These are phyloP conservation scores for Excoecaria agallocha DNA, from an alignment of 345 rosid species.

Conservation along the genomic window DNA sequence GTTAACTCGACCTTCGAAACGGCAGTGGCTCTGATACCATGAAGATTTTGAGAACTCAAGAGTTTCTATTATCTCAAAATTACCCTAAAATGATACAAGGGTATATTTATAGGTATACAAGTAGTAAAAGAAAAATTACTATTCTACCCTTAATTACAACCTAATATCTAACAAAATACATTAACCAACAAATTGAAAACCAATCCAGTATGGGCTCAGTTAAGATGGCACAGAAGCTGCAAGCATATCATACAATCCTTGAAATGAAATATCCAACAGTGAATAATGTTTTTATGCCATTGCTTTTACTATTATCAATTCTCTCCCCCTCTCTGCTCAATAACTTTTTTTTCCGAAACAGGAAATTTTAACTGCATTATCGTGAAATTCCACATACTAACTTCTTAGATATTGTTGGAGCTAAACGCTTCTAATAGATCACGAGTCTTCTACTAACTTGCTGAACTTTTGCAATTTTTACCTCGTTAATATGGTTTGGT, in stretches of 20 bases:
- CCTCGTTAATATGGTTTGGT: not conserved
- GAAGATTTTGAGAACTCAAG: no score
- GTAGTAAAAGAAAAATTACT: no score
- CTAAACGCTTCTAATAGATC: not conserved
- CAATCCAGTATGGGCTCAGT: not conserved
- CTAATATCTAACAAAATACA: no score
- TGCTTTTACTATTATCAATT: not conserved
- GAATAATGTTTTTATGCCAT: no score
- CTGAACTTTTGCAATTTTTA: not conserved
- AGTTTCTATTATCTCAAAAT: no score
- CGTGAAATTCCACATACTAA: not conserved
- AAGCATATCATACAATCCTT: not conserved
- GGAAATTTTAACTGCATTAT: not conserved
- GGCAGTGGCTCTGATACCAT: no score
- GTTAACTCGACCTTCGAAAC: no score
- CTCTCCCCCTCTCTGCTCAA: not conserved
- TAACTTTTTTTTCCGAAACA: not conserved
- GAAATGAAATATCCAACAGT: not conserved
- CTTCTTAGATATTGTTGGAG: not conserved
- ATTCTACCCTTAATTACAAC: no score
- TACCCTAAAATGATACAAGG: no score
- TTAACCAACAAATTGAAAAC: no score
- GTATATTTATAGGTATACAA: no score
- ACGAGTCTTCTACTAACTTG: not conserved
- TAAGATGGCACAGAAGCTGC: not conserved